phyloP scores from a whole-genome alignment of 2,329 filamentous ascomycete species.

The Fusarium sp. region DNA sequence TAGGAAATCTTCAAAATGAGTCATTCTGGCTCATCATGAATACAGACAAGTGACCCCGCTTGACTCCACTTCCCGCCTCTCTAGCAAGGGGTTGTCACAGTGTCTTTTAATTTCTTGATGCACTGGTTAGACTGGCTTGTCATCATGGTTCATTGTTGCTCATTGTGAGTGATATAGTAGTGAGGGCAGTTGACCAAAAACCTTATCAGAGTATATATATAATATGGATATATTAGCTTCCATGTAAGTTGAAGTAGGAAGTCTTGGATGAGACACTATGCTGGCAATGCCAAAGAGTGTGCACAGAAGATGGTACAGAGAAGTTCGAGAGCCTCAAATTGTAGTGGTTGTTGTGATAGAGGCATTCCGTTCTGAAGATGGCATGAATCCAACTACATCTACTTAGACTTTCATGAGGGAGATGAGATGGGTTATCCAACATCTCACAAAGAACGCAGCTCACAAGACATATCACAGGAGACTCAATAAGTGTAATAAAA shows the following conservation, averaged over 20 bases:
- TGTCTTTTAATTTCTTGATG: background rate
- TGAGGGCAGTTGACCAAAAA: background rate
- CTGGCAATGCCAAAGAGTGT: background rate
- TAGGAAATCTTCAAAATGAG: constrained; percentile 46
- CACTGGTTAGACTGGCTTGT: constrained; percentile 22
- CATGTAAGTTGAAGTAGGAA: background rate
- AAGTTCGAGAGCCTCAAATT: background rate
- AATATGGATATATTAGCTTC: background rate
- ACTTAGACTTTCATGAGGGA: background rate
- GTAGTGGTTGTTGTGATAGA: background rate
- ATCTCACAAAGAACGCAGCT: background rate
- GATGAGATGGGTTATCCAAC: background rate
- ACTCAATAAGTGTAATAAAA: constrained; percentile 12
- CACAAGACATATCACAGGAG: background rate
- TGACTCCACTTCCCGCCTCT: constrained; percentile 13
- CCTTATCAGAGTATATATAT: background rate
- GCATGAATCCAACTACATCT: background rate
- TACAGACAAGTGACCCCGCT: constrained; percentile 11
- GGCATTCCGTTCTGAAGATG: background rate
- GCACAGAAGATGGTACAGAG: background rate
- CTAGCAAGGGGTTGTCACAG: constrained; percentile 8
- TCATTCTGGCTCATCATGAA: constrained; percentile 52
- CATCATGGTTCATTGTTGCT: constrained; percentile 47
- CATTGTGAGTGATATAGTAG: constrained; percentile 4
- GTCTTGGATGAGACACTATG: too few relatives aligned